Percentiles rank a stretch among this genome's conserved stretches.
Evolutionary conservation across 177 flowering plant genomes (phyloP).

Genomic region (Telopea speciosissima): DNA sequence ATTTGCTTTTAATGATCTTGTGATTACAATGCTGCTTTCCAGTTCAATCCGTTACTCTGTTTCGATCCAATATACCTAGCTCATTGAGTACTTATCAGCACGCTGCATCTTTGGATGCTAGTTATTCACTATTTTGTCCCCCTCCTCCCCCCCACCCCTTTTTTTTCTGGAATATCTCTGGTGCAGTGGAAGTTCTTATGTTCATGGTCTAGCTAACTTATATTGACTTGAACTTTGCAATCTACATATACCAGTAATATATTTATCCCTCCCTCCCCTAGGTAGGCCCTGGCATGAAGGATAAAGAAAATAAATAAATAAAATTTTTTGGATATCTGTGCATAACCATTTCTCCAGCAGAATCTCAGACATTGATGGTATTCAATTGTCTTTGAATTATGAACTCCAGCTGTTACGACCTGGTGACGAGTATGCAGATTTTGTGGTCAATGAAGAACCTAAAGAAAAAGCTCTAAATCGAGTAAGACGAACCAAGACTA

Average conservation of each 20-base stretch:
- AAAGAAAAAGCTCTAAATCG: constrained; percentile 13
- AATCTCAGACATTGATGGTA: neutral
- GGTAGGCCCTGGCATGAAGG: neutral
- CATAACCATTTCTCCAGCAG: neutral
- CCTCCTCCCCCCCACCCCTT: too few relatives aligned
- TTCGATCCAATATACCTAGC: neutral
- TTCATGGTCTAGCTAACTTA: neutral
- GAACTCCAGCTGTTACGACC: constrained; percentile 60
- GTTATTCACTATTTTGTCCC: too few relatives aligned
- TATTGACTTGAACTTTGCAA: neutral
- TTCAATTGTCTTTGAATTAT: neutral
- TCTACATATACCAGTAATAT: too few relatives aligned
- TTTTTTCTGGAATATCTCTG: neutral
- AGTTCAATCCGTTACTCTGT: neutral
- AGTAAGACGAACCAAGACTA: constrained; percentile 21
- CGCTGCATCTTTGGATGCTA: neutral
- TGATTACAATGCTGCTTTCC: neutral
- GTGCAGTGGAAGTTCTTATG: neutral
- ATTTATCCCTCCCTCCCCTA: neutral
- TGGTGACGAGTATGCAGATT: constrained; percentile 45
- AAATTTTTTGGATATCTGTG: neutral
- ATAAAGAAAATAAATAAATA: too few relatives aligned
- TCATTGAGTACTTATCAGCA: neutral
- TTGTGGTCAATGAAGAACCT: constrained; percentile 30
- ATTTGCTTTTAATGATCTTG: neutral